Conservation (phyloP, 352 stramenopile genomes). For the Globisporangium perplexum region DNA sequence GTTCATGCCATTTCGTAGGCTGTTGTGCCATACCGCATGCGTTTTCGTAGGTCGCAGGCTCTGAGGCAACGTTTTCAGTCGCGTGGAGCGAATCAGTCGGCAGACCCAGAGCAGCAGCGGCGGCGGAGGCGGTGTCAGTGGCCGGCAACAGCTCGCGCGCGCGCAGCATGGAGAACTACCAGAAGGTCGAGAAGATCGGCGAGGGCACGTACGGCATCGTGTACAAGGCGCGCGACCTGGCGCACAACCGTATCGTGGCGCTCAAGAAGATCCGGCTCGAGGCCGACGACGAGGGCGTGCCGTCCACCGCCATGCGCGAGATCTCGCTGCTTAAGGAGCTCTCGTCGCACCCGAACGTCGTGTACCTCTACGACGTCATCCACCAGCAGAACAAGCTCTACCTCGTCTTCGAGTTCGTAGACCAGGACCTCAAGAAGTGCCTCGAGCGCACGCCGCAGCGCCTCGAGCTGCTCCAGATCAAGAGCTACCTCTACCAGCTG, state of each 20-base stretch:
- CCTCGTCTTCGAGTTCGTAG: conserved; percentile 84
- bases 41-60: too few species aligned
- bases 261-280: conserved; percentile 96
- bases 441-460: conserved; percentile 91
- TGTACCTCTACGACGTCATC: conserved; percentile 82
- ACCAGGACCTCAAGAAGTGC: conserved; percentile 85
- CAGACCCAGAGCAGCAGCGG: too few species aligned
- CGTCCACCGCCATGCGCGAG: conserved; percentile 97
- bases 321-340: conserved; percentile 98
- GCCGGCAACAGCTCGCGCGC: background rate
- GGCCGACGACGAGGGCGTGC: conserved; percentile 97
- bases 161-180: conserved; percentile 70
- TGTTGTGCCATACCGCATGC: too few species aligned
- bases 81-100: too few species aligned
- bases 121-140: too few species aligned
- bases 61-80: too few species aligned
- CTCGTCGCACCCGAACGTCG: conserved; percentile 92
- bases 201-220: conserved; percentile 97
- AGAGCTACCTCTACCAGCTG: conserved; percentile 82
- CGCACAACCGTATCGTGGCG: conserved; percentile 89
- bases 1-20: too few species aligned
- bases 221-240: conserved; percentile 93
- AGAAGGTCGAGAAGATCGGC: conserved; percentile 85
- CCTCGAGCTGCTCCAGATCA: conserved; percentile 77
- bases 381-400: conserved; percentile 87